These are phyloP conservation scores for Firmiana major DNA, from an alignment of 345 rosid species.

Conservation along the genomic window DNA sequence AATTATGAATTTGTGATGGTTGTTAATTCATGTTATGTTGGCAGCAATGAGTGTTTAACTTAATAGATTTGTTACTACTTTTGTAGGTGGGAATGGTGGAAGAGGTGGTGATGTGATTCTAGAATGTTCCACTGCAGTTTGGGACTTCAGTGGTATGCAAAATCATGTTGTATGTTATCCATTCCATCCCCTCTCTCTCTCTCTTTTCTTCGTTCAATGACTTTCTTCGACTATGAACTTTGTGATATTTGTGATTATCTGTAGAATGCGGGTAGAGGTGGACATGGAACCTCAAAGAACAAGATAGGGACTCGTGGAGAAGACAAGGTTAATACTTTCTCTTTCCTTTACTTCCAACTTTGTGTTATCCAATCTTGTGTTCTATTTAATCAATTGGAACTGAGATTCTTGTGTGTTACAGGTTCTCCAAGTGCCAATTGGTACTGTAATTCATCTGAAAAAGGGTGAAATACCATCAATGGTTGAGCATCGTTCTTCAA, in stretches of 20 bases:
- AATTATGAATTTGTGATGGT: background rate
- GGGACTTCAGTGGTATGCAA: conserved; percentile 90
- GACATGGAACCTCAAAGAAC: conserved; percentile 77
- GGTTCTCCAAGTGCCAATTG: conserved; percentile 82
- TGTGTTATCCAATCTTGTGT: conserved; percentile 14
- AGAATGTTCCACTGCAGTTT: conserved; percentile 72
- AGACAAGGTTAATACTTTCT: conserved; percentile 62
- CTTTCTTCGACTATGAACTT: background rate
- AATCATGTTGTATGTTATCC: conserved; percentile 67
- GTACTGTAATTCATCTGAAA: conserved; percentile 82
- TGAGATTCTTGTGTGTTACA: conserved; percentile 18
- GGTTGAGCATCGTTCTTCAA: conserved; percentile 33
- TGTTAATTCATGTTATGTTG: background rate
- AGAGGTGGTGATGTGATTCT: conserved; percentile 93
- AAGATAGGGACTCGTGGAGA: conserved; percentile 84
- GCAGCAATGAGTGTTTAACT: background rate
- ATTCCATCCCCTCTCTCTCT: background rate
- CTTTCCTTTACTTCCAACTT: conserved; percentile 3
- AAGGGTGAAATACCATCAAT: conserved; percentile 62
- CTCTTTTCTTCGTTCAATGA: background rate
- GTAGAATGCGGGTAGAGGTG: conserved; percentile 78
- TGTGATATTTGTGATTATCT: conserved; percentile 13
- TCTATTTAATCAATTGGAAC: background rate
- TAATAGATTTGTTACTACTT: background rate
- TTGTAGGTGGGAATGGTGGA: conserved; percentile 90